These are phyloP conservation scores for Tulasnella sp. DNA, from an alignment of 768 basidiomycete genomes.

Conservation along the genomic window DNA sequence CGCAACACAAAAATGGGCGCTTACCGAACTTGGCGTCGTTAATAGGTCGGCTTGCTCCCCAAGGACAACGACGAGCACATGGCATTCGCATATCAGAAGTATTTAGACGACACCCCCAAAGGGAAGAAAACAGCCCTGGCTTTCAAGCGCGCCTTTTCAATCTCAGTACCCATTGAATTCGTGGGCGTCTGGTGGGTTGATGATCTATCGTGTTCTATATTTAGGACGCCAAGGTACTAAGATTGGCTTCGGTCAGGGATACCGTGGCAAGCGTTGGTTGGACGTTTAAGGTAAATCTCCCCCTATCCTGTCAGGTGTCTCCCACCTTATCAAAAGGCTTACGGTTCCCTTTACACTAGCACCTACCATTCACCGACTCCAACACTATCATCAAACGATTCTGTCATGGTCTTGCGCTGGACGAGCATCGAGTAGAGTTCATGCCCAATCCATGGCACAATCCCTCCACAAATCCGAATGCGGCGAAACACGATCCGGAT, in stretches of 20 bases:
- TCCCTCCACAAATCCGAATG: background rate
- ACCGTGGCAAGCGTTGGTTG: constrained; percentile 25
- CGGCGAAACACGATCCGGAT: constrained; percentile 1
- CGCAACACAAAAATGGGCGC: background rate
- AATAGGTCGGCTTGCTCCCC: constrained; percentile 18
- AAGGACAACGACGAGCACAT: constrained; percentile 11
- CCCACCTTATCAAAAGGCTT: constrained; percentile 21
- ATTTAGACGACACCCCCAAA: background rate
- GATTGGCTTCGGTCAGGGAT: constrained; percentile 17
- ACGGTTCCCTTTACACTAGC: constrained; percentile 21
- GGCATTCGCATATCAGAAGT: constrained; percentile 8
- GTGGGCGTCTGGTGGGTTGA: constrained; percentile 24
- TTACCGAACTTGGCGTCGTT: background rate
- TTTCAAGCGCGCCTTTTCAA: constrained; percentile 26
- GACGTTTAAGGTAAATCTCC: constrained; percentile 4
- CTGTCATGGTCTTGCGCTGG: constrained; percentile 24
- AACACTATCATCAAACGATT: constrained; percentile 25
- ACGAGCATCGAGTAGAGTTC: constrained; percentile 23
- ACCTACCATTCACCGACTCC: constrained; percentile 26
- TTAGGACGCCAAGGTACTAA: background rate
- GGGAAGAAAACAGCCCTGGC: constrained; percentile 18
- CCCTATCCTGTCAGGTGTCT: too few species aligned
- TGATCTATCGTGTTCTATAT: background rate
- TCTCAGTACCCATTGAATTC: constrained; percentile 24
- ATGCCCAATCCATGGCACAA: constrained; percentile 20